Evolutionary conservation across 345 rosid species (phyloP), one percentile per base, ranked within the genome.

Genomic region (Eucalyptus coolabah): DNA sequence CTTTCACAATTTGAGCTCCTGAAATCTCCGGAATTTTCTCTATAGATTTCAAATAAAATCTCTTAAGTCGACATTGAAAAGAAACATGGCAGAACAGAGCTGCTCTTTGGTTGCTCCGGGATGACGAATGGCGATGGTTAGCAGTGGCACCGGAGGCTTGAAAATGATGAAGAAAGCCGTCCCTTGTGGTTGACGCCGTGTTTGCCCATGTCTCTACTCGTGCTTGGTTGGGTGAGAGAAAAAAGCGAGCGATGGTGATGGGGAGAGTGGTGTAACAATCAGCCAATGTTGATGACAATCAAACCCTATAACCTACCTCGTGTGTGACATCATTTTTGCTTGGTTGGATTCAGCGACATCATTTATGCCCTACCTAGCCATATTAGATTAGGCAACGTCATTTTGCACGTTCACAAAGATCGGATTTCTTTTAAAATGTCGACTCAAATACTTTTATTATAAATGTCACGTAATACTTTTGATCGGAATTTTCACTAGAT

Each of bases 401-500:
- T 60, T 60, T 60, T 28, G 67, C 8, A 60, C 32, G 0, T 60
- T 28, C 8, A 0, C 7, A 2, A 11, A 7, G 2, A 60, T 6
- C 28, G 8, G 4, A 28, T 60, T 60, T 28, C 63, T 60, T 28
- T 60, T 28, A 60, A 60, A 26, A 28, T 60, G 8, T 1, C 4
- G 0, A 60, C 4, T 60, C 32, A 2, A 0, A 21, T 53, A 12
- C 7, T 60, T 60, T 60, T 3, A 60, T 60, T 60, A 28, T 60
- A 60, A 60, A 60, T 28, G 1, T 30, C 34, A 60, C 0, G 14
- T 60, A 28, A 28, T 28, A 3, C 4, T 60, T 60, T 28, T 60
- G 69, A 30, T 0, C 0, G 1, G 13, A 60, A 60, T 28, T 60
- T 30, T 6, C 8, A 12, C 2, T 0, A 1, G 1, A 60, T 6